Conservation (phyloP, 75 land plant genomes). For the Cupressus sempervirens region DNA sequence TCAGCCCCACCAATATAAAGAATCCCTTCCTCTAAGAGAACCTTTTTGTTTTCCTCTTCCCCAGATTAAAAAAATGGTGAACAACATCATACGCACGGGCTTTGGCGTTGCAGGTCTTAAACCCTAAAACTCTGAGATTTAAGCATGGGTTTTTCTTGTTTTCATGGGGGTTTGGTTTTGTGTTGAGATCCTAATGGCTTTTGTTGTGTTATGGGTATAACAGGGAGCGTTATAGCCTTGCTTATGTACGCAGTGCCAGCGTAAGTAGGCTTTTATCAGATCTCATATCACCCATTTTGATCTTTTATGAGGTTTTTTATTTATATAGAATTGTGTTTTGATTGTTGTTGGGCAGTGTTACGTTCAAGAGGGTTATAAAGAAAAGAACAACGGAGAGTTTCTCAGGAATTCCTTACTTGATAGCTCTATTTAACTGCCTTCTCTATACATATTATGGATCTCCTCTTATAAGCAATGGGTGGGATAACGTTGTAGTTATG, state of each 20-base stretch:
- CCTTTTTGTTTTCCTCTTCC: background rate
- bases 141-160: background rate
- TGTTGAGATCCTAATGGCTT: background rate
- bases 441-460: slow-evolving; percentile 67
- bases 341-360: slow-evolving; percentile 10
- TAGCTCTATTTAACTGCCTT: slow-evolving; percentile 69
- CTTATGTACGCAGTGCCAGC: background rate
- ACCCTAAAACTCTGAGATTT: background rate
- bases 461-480: slow-evolving; percentile 47
- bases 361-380: slow-evolving; percentile 61
- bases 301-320: no score
- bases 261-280: background rate
- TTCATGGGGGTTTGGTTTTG: background rate
- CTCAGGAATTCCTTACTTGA: slow-evolving; percentile 65
- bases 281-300: no score
- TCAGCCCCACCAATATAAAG: no score
- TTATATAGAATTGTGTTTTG: background rate
- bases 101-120: background rate
- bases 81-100: background rate
- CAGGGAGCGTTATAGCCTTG: background rate
- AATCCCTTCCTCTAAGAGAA: background rate
- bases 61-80: background rate
- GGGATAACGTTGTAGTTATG: slow-evolving; percentile 56
- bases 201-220: background rate
- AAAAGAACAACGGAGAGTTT: slow-evolving; percentile 61